These are phyloP conservation scores for Erysimum cheiri DNA, from an alignment of 441 rosid genomes.

Conservation along the genomic window DNA sequence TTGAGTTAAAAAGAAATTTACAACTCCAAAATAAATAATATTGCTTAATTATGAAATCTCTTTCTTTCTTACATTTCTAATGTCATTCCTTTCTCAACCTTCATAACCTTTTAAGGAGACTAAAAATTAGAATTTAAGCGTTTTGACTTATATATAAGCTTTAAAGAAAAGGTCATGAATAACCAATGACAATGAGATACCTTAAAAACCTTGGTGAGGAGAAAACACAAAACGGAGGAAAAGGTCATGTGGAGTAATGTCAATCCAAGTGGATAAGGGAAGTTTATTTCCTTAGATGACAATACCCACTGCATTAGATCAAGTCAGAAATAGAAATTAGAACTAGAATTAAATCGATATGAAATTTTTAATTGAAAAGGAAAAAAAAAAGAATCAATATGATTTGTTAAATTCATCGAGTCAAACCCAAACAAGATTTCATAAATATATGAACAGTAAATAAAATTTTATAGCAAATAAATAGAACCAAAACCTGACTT, in stretches of 20 bases:
- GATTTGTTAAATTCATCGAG: too few species aligned
- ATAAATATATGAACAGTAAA: too few species aligned
- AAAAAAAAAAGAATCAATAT: too few species aligned
- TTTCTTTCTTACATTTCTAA: not conserved
- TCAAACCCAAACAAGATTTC: too few species aligned
- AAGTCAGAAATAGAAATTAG: not conserved
- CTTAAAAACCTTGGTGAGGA: constrained; percentile 43
- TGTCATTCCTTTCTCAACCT: constrained; percentile 5
- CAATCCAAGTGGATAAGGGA: constrained; percentile 96
- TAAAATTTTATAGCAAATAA: too few species aligned
- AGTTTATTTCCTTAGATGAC: constrained; percentile 95
- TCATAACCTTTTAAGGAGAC: not conserved
- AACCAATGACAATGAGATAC: not conserved
- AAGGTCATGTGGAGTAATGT: constrained; percentile 94
- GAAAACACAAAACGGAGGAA: constrained; percentile 85
- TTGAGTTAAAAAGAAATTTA: not conserved
- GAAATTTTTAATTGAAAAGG: too few species aligned
- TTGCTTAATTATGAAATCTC: not conserved
- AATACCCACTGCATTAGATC: constrained; percentile 79
- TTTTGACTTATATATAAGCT: not conserved
- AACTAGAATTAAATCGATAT: too few species aligned
- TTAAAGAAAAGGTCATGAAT: not conserved
- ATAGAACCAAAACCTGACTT: too few species aligned
- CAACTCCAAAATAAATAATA: not conserved
- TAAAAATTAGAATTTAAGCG: not conserved